Base-by-base conservation (phyloP, 306 rosid genomes). In the Crataegus laevigata region DNA sequence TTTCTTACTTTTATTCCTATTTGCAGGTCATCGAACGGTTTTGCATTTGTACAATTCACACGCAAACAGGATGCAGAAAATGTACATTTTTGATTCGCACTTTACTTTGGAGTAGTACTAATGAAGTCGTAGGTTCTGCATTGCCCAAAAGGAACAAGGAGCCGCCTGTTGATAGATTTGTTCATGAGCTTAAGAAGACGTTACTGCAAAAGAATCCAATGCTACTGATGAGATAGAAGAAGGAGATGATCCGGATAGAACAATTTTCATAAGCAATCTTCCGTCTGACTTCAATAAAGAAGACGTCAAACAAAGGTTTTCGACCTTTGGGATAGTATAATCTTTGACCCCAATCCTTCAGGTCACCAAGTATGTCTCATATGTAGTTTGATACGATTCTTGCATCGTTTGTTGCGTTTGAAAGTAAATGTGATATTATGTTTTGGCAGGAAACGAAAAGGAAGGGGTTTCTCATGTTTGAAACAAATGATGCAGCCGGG, bases 391-490 rank as follows among this genome's bases (percentile, higher is more conserved):
- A 21, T 66, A 28, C 40, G 22, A 43, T 66, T 81, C 58, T 42
- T 40, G 54, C 26, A 54, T 47, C 24, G 11, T 40, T 24, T 68
- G 26, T 52, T 38, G 45, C 45, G 12, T 40, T 63, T 22, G 29
- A 36, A 58, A 32, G 59, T 42, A 28, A 8, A 69, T 28, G 47
- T 83, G 34, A 63, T 26, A 63, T 68, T 71, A 75, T 77, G 40
- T 86, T 78, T 26, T 78, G 84, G 78, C 86, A 94, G 98, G 86
- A 94, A 97, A 74, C 97, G 93, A 28, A 89, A 81, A 80, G 97
- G 98, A 72, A 97, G 66, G 98, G 96, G 80, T 94, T 91, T 85
- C 96, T 94, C 18, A 91, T 84, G 84, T 94, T 94, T 75, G 89
- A 91, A 81, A 87, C 91, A 3, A 66, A 22, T 17, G 97, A 90